phyloP scores from a whole-genome alignment of 495 filamentous ascomycete species.

The Pyrenula massariospora region DNA sequence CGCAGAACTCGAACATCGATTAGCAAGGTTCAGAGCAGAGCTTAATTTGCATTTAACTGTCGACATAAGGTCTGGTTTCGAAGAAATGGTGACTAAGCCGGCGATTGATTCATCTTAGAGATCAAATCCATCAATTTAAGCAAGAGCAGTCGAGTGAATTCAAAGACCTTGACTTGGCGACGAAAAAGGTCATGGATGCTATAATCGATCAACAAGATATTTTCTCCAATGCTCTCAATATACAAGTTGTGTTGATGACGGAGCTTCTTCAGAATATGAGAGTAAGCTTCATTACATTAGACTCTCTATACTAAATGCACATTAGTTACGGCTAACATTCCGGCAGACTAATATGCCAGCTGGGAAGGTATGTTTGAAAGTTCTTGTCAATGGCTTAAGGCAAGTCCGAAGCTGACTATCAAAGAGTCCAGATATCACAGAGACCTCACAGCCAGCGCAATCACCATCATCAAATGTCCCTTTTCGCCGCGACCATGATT shows the following conservation, averaged over 20 bases:
- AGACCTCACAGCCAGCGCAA: neutral
- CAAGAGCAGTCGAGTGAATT: neutral
- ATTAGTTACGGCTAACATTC: neutral
- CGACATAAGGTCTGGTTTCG: neutral
- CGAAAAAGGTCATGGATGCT: neutral
- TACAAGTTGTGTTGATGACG: neutral
- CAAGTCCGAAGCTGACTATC: neutral
- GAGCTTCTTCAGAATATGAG: neutral
- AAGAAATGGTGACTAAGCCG: neutral
- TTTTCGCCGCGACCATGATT: constrained; percentile 13
- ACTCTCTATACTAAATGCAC: neutral
- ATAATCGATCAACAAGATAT: neutral
- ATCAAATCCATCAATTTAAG: neutral
- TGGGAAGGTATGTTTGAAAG: neutral
- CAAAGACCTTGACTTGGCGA: neutral
- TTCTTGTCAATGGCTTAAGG: neutral
- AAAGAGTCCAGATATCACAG: neutral
- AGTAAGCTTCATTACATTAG: neutral
- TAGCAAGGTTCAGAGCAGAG: neutral
- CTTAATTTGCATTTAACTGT: neutral
- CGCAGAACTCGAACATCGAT: neutral
- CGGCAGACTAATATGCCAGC: neutral
- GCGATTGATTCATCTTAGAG: neutral
- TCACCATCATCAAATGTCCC: constrained; percentile 9
- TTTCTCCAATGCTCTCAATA: neutral